Evolutionary conservation across 2,329 filamentous ascomycete species (phyloP).

Genomic region (Ceratocystis cubensis): DNA sequence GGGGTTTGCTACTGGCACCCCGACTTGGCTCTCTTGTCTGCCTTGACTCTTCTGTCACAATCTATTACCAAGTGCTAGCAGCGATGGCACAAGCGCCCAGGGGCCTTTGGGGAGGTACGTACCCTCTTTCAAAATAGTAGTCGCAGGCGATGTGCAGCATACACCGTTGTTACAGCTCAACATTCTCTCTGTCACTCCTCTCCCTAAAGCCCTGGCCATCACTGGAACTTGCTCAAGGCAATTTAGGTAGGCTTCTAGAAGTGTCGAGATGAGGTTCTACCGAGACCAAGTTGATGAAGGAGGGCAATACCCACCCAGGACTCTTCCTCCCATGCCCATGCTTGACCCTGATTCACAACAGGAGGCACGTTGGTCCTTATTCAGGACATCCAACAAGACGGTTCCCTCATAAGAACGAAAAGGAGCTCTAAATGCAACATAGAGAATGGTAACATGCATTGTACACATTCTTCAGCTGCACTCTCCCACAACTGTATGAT

Average conservation of each 20-base stretch:
- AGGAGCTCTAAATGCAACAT: not conserved
- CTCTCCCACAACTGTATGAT: not conserved
- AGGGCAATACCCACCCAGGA: not conserved
- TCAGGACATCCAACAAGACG: not conserved
- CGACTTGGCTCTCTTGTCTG: not conserved
- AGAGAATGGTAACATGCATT: not conserved
- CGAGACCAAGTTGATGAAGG: not conserved
- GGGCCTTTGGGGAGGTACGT: not conserved
- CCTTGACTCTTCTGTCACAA: not conserved
- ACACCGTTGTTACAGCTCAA: not conserved
- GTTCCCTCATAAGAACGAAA: not conserved
- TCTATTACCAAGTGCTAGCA: not conserved
- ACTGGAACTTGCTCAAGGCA: slow-evolving; percentile 1
- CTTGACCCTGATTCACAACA: not conserved
- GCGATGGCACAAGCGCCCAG: not conserved
- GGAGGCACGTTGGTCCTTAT: not conserved
- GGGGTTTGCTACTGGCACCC: not conserved
- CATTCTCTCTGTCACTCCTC: not conserved
- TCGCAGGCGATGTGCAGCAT: not conserved
- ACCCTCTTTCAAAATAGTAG: not conserved
- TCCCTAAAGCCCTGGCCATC: not conserved
- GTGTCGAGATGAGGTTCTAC: not conserved
- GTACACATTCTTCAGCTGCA: not conserved
- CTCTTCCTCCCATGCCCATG: slow-evolving; percentile 1
- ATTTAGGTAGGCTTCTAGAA: slow-evolving; percentile 3